Evolutionary conservation across 495 filamentous ascomycete species (phyloP).

Genomic region (Penicillium salamii): DNA sequence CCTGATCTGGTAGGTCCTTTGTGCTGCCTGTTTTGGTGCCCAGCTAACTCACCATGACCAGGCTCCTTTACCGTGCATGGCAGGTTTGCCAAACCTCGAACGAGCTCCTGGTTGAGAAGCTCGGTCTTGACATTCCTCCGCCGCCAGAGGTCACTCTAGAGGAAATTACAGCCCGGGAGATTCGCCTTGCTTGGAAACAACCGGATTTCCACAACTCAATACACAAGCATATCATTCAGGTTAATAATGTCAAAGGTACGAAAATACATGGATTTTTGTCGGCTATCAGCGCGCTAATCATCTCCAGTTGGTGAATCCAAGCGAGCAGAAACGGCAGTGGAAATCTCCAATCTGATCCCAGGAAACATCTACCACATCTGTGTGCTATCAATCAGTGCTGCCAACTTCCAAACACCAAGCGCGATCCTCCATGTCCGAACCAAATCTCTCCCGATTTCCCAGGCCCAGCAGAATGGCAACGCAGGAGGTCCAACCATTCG

Average conservation of each 20-base stretch:
- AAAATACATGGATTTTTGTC: background rate
- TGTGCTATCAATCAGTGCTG: constrained; percentile 81
- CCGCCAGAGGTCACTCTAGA: constrained; percentile 90
- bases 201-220: constrained; percentile 74
- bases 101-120: constrained; percentile 80
- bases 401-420: constrained; percentile 89
- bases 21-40: background rate
- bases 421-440: constrained; percentile 79
- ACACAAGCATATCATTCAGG: constrained; percentile 82
- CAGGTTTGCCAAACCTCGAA: constrained; percentile 87
- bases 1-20: constrained; percentile 45
- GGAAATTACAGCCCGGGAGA: constrained; percentile 78
- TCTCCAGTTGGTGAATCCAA: constrained; percentile 77
- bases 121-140: constrained; percentile 90
- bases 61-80: constrained; percentile 79
- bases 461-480: constrained; percentile 50
- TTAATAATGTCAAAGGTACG: constrained; percentile 86
- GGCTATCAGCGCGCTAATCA: constrained; percentile 9
- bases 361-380: constrained; percentile 88
- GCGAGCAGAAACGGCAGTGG: constrained; percentile 82
- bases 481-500: constrained; percentile 38
- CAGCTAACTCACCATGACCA: constrained; percentile 25
- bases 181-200: constrained; percentile 88
- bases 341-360: constrained; percentile 79
- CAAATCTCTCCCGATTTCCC: constrained; percentile 51